These are phyloP conservation scores for Hymenoscyphus repandus DNA, from an alignment of 2,329 filamentous ascomycete species.

Conservation along the genomic window DNA sequence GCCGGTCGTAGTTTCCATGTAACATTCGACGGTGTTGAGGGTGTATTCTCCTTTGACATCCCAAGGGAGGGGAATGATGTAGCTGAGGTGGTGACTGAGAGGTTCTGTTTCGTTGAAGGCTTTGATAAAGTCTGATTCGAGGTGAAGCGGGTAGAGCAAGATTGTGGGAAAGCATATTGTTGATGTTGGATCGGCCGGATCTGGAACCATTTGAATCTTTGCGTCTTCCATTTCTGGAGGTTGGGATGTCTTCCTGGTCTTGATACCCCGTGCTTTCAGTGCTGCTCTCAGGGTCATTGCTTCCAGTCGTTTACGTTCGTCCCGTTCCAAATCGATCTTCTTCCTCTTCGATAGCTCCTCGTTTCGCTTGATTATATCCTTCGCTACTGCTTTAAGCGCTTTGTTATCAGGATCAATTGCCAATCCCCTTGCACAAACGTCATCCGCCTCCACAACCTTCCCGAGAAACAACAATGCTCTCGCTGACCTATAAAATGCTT, in stretches of 20 bases:
- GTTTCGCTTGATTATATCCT: slow-evolving; percentile 58
- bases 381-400: slow-evolving; percentile 55
- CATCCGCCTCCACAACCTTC: slow-evolving; percentile 73
- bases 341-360: slow-evolving; percentile 50
- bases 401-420: slow-evolving; percentile 65
- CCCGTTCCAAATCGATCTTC: slow-evolving; percentile 49
- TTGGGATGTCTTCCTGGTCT: slow-evolving; percentile 58
- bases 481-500: slow-evolving; percentile 84
- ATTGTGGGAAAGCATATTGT: slow-evolving; percentile 72
- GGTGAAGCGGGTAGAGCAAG: slow-evolving; percentile 76
- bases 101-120: slow-evolving; percentile 72
- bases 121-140: slow-evolving; percentile 89
- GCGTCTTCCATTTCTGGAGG: slow-evolving; percentile 89
- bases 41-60: slow-evolving; percentile 65
- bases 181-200: slow-evolving; percentile 68
- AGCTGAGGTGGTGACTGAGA: slow-evolving; percentile 71
- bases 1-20: slow-evolving; percentile 75
- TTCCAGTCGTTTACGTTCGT: slow-evolving; percentile 50
- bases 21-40: slow-evolving; percentile 68
- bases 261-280: slow-evolving; percentile 65
- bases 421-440: slow-evolving; percentile 71
- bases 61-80: slow-evolving; percentile 88
- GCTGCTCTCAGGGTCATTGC: slow-evolving; percentile 59
- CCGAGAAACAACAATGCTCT: slow-evolving; percentile 73
- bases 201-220: slow-evolving; percentile 60